phyloP scores from a whole-genome alignment of 805 yeast species.

The Candida morakotiae region DNA sequence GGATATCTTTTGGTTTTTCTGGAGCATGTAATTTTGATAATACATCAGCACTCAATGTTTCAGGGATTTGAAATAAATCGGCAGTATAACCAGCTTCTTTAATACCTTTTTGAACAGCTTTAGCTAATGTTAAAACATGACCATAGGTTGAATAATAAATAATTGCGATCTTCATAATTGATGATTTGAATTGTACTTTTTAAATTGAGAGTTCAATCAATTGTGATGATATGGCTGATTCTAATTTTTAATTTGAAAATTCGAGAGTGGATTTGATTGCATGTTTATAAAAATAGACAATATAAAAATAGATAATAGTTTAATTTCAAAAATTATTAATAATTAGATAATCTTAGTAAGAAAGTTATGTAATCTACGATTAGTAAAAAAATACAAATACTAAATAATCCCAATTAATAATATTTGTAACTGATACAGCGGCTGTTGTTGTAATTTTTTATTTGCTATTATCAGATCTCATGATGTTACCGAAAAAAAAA shows the following conservation, averaged over 20 bases:
- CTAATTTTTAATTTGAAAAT: too few species aligned
- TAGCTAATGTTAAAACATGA: slow-evolving; percentile 68
- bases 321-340: too few species aligned
- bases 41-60: slow-evolving; percentile 65
- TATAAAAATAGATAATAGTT: too few species aligned
- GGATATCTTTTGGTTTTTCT: slow-evolving; percentile 48
- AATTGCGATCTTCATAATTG: slow-evolving; percentile 54
- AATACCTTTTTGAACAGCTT: slow-evolving; percentile 64
- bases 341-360: too few species aligned
- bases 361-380: not conserved
- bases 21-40: slow-evolving; percentile 65
- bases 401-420: too few species aligned
- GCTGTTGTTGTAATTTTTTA: too few species aligned
- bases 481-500: not conserved
- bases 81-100: slow-evolving; percentile 62
- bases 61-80: slow-evolving; percentile 74
- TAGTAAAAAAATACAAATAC: not conserved
- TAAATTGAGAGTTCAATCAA: too few species aligned
- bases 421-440: too few species aligned
- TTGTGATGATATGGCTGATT: too few species aligned
- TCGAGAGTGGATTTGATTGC: not conserved
- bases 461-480: too few species aligned
- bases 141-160: slow-evolving; percentile 80
- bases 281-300: not conserved
- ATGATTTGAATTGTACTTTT: not conserved